Evolutionary conservation across 495 filamentous ascomycete genomes (phyloP).

Genomic region (Hypoxylon trugodes): DNA sequence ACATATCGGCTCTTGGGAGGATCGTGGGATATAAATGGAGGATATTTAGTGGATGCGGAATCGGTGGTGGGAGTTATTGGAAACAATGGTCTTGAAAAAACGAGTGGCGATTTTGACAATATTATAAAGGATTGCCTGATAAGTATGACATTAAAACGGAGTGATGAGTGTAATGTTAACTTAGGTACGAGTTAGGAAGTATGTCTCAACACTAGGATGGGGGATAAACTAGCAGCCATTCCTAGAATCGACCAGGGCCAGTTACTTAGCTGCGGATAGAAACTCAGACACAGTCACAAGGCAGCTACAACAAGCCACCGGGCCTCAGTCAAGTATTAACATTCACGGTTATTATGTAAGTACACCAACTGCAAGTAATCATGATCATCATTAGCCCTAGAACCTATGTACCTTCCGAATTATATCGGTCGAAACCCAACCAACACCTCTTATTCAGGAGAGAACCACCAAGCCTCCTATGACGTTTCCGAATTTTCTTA

Average conservation of each 20-base stretch:
- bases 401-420: slow-evolving; percentile 12
- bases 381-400: slow-evolving; percentile 33
- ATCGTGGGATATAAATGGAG: background rate
- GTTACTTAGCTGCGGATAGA: background rate
- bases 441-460: slow-evolving; percentile 4
- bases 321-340: background rate
- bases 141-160: background rate
- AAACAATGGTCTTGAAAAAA: background rate
- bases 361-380: slow-evolving; percentile 6
- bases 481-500: slow-evolving; percentile 2
- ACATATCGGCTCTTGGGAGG: background rate
- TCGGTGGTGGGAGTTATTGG: background rate
- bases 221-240: background rate
- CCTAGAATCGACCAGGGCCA: background rate
- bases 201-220: background rate
- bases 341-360: background rate
- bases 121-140: background rate
- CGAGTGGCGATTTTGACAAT: background rate
- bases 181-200: slow-evolving; percentile 7
- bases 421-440: background rate
- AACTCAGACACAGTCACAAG: background rate
- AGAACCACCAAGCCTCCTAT: slow-evolving; percentile 5
- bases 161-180: background rate
- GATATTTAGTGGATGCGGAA: background rate
- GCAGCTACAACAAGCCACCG: background rate